These are phyloP conservation scores for Rhipidocladum racemiflorum DNA, from an alignment of 176 grass and related monocot genomes.

Conservation along the genomic window DNA sequence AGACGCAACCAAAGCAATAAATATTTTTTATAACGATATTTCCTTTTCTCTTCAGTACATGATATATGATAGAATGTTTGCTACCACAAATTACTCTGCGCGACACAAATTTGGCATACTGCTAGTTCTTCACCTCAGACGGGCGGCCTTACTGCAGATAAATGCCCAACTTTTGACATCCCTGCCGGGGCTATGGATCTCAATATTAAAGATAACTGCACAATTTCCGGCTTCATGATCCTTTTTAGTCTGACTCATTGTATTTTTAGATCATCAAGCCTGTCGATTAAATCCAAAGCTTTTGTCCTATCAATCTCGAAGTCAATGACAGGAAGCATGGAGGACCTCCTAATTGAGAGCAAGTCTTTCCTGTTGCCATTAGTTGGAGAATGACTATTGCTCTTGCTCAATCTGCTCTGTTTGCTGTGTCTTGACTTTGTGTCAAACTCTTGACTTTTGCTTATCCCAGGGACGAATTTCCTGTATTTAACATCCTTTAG, in stretches of 20 bases:
- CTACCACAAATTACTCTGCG: slow-evolving; percentile 23
- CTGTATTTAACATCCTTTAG: slow-evolving; percentile 71
- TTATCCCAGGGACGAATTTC: slow-evolving; percentile 80
- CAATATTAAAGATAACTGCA: slow-evolving; percentile 23
- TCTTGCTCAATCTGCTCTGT: slow-evolving; percentile 82
- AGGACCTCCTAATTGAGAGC: slow-evolving; percentile 43
- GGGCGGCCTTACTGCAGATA: slow-evolving; percentile 30
- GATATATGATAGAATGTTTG: slow-evolving; percentile 34
- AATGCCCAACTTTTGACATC: background rate
- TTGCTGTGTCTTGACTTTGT: slow-evolving; percentile 50
- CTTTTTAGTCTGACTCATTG: slow-evolving; percentile 38
- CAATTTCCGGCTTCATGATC: slow-evolving; percentile 9
- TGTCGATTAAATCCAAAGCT: slow-evolving; percentile 86
- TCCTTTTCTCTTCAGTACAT: slow-evolving; percentile 10
- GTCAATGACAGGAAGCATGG: slow-evolving; percentile 75
- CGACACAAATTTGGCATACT: background rate
- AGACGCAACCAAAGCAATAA: slow-evolving; percentile 14
- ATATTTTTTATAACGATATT: slow-evolving; percentile 20
- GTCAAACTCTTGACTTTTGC: slow-evolving; percentile 95
- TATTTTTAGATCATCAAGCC: slow-evolving; percentile 64
- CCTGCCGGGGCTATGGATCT: slow-evolving; percentile 4
- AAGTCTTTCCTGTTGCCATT: slow-evolving; percentile 51
- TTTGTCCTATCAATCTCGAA: slow-evolving; percentile 77
- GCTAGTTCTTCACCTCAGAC: slow-evolving; percentile 26
- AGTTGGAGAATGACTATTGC: slow-evolving; percentile 79